Evolutionary conservation across 805 yeast genomes (phyloP), one percentile per base, ranked within the genome.

Genomic region (Wickerhamiella alocasiicola): DNA sequence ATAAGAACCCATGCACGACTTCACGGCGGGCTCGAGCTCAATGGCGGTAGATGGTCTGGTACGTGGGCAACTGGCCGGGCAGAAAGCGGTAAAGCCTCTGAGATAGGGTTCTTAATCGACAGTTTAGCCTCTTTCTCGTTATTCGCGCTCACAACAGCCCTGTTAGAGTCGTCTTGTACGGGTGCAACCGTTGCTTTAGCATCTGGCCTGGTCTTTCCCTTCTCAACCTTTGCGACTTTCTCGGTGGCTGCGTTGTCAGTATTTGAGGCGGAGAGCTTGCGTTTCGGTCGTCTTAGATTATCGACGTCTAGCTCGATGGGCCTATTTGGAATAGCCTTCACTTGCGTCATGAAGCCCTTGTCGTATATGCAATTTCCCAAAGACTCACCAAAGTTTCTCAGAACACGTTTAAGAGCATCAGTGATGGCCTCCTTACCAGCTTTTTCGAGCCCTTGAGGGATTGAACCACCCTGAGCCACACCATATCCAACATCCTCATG

Each of bases 401-500:
- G 61, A 18, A 82, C 76, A 39, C 81, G 62, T 56, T 80, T 81
- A 45, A 77, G 60, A 0, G 78, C 88, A 56, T 79, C 83, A 0
- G 83, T 78, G 21, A 74, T 68, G 1, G 91, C 84, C 52, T 79
- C 87, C 51, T 82, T 82, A 56, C 76, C 78, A 42, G 87, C 78
- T 54, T 79, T 82, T 39, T 74, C 83, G 54, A 71, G 77, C 1
- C 87, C 83, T 62, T 70, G 69, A 1, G 80, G 76, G 9, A 49
- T 46, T 44, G 77, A 78, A 19, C 72, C 77, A 17, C 39, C 39
- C n/a, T n/a, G n/a, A 21, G 17, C 9, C 13, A 37, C 41, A 15
- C 91, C 93, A 46, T 73, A 70, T 0, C 93, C 93, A 18, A 69
- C 65, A 43, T 75, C 77, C 48, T 76, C 83, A 40, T 75, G 80